Percentiles rank a stretch among this genome's conserved stretches.
These are phyloP conservation scores for Fusarium keratoplasticum DNA, from an alignment of 2,329 filamentous ascomycete species.

Conservation along the genomic window DNA sequence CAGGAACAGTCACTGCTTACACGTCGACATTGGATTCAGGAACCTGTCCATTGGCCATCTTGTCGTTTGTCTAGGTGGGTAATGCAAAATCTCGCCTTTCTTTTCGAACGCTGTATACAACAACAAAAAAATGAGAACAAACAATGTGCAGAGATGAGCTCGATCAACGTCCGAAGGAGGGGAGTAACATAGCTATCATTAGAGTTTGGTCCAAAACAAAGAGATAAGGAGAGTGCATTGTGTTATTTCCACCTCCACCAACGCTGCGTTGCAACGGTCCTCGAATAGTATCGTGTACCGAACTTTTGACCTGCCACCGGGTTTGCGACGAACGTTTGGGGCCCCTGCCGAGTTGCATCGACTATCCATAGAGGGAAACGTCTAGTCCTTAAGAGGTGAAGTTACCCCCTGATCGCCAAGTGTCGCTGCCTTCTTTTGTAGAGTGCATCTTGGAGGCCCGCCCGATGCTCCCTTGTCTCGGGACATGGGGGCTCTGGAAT, in stretches of 20 bases:
- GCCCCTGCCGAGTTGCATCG: background rate
- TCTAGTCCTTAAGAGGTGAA: background rate
- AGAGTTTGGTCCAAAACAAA: background rate
- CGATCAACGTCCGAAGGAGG: background rate
- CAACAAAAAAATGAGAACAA: background rate
- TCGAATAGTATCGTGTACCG: background rate
- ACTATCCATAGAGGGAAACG: background rate
- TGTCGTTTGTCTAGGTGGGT: background rate
- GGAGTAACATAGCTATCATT: background rate
- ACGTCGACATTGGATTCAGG: constrained; percentile 14
- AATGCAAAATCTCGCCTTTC: background rate
- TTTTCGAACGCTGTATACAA: background rate
- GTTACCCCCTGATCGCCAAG: background rate
- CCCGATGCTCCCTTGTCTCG: background rate
- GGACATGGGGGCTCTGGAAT: background rate
- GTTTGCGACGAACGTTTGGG: background rate
- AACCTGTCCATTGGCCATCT: constrained; percentile 7
- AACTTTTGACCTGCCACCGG: background rate
- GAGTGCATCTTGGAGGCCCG: background rate
- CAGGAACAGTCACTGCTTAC: background rate
- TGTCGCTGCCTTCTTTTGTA: background rate
- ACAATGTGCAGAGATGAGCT: background rate
- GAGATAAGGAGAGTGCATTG: background rate
- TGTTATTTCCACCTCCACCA: background rate
- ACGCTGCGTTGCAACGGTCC: background rate